These are phyloP conservation scores for Coemansia sp. DNA, from an alignment of 192 early-diverging fungal genomes.

Conservation along the genomic window DNA sequence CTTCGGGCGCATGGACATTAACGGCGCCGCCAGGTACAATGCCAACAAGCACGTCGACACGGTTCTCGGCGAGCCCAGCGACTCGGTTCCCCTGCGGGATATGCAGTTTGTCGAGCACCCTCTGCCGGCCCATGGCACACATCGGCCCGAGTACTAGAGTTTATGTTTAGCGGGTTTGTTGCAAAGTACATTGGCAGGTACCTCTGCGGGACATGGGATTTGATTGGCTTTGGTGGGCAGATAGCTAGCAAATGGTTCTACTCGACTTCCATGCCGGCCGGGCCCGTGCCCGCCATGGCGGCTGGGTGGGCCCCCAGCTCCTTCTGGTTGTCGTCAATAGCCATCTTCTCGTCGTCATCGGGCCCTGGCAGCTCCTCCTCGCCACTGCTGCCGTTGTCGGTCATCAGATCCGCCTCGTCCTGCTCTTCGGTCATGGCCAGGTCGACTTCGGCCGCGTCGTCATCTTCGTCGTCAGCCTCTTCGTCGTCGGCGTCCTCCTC, in stretches of 20 bases:
- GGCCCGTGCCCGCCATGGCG: not conserved
- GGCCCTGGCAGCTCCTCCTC: slow-evolving; percentile 4
- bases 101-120: slow-evolving; percentile 7
- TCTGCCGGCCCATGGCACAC: slow-evolving; percentile 1
- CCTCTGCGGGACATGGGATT: too few relatives aligned
- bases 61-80: slow-evolving; percentile 14
- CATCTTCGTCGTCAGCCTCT: slow-evolving; percentile 25
- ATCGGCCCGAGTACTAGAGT: too few relatives aligned
- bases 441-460: slow-evolving; percentile 18
- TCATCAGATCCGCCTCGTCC: slow-evolving; percentile 19
- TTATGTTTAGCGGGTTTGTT: too few relatives aligned
- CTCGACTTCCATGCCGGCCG: slow-evolving; percentile 25
- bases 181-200: too few relatives aligned
- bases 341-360: slow-evolving; percentile 11
- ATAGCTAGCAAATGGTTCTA: too few relatives aligned
- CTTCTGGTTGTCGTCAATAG: slow-evolving; percentile 1
- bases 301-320: not conserved
- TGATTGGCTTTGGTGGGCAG: too few relatives aligned
- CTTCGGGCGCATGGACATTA: slow-evolving; percentile 48
- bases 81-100: slow-evolving; percentile 27
- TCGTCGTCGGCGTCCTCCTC: slow-evolving; percentile 8
- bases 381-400: slow-evolving; percentile 3
- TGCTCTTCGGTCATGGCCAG: slow-evolving; percentile 17
- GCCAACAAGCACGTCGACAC: slow-evolving; percentile 18
- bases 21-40: slow-evolving; percentile 40